Conservation (phyloP, 2,329 filamentous ascomycete genomes). For the Trichoderma lentiforme region DNA sequence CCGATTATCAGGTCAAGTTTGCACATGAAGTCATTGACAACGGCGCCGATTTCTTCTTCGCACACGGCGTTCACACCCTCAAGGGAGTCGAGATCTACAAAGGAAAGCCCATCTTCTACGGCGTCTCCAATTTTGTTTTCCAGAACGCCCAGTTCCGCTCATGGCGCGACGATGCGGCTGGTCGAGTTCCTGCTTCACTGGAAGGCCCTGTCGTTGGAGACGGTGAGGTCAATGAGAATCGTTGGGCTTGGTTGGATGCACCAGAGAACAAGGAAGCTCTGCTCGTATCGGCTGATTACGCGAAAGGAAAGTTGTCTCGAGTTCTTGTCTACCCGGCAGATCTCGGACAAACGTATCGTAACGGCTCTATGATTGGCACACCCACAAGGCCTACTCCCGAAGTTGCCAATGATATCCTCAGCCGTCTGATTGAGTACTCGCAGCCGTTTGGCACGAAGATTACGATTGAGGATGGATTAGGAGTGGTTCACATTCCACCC, state of each 20-base stretch:
- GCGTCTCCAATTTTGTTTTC: constrained; percentile 12
- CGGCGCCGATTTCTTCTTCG: constrained; percentile 13
- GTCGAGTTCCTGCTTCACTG: background rate
- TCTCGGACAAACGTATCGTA: background rate
- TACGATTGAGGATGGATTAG: background rate
- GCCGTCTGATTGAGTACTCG: background rate
- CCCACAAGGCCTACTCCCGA: background rate
- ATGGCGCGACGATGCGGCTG: constrained; percentile 9
- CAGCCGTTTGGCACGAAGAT: constrained; percentile 1
- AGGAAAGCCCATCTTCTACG: constrained; percentile 7
- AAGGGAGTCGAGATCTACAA: constrained; percentile 11
- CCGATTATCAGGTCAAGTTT: constrained; percentile 8
- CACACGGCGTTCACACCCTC: constrained; percentile 10
- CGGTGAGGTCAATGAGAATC: background rate
- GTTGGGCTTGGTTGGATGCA: constrained; percentile 7
- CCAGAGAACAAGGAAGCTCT: constrained; percentile 9
- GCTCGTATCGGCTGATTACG: background rate
- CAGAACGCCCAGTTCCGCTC: constrained; percentile 9
- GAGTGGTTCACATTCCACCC: background rate
- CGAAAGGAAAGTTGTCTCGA: background rate
- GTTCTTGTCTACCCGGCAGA: constrained; percentile 2
- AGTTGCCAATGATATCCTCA: background rate
- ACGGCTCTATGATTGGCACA: background rate
- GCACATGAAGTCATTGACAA: constrained; percentile 1
- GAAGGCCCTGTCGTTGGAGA: constrained; percentile 1